phyloP scores from a whole-genome alignment of 768 basidiomycete genomes.

The Dacryopinax primogenitus region DNA sequence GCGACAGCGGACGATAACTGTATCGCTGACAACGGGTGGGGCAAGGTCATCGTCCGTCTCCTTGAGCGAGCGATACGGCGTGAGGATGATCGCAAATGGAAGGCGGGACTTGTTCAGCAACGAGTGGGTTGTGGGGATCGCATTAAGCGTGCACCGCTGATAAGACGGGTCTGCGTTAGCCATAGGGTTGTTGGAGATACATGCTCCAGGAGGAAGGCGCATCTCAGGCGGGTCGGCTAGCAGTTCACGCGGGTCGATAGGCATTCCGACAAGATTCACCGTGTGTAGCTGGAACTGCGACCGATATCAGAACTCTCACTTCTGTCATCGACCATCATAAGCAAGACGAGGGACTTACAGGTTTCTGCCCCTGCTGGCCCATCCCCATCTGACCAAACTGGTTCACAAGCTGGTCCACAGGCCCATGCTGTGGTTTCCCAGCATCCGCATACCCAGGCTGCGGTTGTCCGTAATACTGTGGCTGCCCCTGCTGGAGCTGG shows the following conservation, averaged over 20 bases:
- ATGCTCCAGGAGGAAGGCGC: constrained; percentile 70
- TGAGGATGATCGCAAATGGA: constrained; percentile 76
- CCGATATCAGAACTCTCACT: constrained; percentile 12
- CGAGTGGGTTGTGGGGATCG: constrained; percentile 82
- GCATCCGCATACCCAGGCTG: constrained; percentile 37
- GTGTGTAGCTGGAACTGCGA: constrained; percentile 57
- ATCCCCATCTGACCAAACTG: constrained; percentile 88
- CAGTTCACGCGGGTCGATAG: constrained; percentile 81
- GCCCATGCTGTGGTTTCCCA: constrained; percentile 19
- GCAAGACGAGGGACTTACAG: constrained; percentile 20
- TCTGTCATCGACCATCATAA: not conserved
- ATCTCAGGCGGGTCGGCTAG: constrained; percentile 77
- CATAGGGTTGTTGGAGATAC: constrained; percentile 58
- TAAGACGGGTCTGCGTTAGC: constrained; percentile 86
- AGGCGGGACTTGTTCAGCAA: constrained; percentile 81
- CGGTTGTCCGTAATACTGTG: constrained; percentile 37
- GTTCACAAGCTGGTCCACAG: constrained; percentile 51
- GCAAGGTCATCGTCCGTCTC: constrained; percentile 36
- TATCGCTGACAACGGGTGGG: constrained; percentile 80
- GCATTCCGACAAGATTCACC: constrained; percentile 82
- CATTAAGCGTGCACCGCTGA: constrained; percentile 80
- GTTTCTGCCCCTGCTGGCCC: constrained; percentile 48
- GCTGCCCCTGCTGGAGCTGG: constrained; percentile 24
- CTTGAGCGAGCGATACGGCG: constrained; percentile 77
- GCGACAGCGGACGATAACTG: constrained; percentile 89